phyloP scores from a whole-genome alignment of 2,329 filamentous ascomycete species.

The Didymella keratinophila region DNA sequence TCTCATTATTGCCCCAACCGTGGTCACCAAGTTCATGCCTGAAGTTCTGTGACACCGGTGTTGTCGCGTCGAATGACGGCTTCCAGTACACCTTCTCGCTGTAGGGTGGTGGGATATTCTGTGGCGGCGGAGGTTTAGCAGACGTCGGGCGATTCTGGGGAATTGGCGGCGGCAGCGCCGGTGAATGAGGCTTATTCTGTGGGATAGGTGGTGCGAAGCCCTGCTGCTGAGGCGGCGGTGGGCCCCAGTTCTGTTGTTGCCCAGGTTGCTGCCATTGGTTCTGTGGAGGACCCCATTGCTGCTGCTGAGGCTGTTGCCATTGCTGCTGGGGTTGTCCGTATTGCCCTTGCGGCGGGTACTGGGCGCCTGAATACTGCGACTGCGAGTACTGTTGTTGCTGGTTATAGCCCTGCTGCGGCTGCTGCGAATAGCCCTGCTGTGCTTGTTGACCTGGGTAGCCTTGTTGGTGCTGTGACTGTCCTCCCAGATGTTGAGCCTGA shows the following conservation, averaged over 20 bases:
- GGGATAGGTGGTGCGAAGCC: conserved; percentile 41
- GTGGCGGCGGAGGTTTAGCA: conserved; percentile 41
- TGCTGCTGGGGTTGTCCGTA: conserved; percentile 25
- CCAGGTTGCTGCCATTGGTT: conserved; percentile 32
- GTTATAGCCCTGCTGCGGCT: conserved; percentile 25
- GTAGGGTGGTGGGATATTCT: conserved; percentile 36
- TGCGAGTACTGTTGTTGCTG: conserved; percentile 25
- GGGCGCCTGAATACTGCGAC: conserved; percentile 30
- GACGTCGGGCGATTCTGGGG: conserved; percentile 42
- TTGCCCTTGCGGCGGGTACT: conserved; percentile 34
- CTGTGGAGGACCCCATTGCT: too few relatives aligned
- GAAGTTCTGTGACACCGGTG: conserved; percentile 61
- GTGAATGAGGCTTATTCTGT: conserved; percentile 42
- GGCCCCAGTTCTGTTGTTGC: conserved; percentile 32
- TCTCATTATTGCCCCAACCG: conserved; percentile 69
- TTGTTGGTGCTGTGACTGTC: conserved; percentile 33
- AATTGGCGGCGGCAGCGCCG: conserved; percentile 30
- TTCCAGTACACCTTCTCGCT: conserved; percentile 59
- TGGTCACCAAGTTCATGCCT: conserved; percentile 64
- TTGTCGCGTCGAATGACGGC: conserved; percentile 58
- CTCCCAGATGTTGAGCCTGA: conserved; percentile 31
- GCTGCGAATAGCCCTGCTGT: conserved; percentile 31
- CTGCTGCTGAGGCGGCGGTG: conserved; percentile 34
- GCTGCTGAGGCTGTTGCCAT: conserved; percentile 30
- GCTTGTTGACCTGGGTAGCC: conserved; percentile 31